Percentiles rank a stretch among this genome's conserved stretches.
Conservation (phyloP, 495 filamentous ascomycete genomes). For the Aspergillus campestris region DNA sequence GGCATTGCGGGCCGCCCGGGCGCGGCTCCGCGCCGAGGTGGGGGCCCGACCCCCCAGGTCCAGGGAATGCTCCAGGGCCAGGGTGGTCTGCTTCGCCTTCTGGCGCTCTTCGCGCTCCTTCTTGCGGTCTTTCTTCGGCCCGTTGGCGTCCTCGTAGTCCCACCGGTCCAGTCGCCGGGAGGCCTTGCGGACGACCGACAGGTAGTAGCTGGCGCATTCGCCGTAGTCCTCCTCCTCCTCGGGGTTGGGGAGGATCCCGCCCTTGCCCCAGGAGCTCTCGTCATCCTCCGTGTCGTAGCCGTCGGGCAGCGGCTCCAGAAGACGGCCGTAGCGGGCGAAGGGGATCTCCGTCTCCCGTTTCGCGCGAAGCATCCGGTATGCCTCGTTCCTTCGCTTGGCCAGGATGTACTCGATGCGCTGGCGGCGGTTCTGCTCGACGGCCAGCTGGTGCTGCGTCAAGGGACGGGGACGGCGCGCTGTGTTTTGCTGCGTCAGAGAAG, state of each 20-base stretch:
- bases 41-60: conserved; percentile 7
- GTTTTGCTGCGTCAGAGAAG: conserved; percentile 21
- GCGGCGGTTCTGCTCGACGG: conserved; percentile 80
- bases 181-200: conserved; percentile 62
- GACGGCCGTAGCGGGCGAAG: conserved; percentile 56
- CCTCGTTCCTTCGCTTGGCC: conserved; percentile 56
- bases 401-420: conserved; percentile 84
- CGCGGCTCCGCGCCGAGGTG: conserved; percentile 13
- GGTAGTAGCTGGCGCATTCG: conserved; percentile 64
- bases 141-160: conserved; percentile 49
- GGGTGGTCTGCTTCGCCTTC: conserved; percentile 15
- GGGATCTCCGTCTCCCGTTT: conserved; percentile 52
- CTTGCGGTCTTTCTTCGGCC: conserved; percentile 35
- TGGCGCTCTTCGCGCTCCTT: conserved; percentile 37
- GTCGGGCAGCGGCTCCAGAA: conserved; percentile 57
- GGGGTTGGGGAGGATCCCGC: conserved; percentile 60
- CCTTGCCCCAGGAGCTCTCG: conserved; percentile 47
- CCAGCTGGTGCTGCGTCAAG: conserved; percentile 86
- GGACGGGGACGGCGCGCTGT: conserved; percentile 61
- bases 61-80: conserved; percentile 8
- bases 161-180: conserved; percentile 65
- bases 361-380: conserved; percentile 51
- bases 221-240: conserved; percentile 67
- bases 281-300: conserved; percentile 80
- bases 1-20: conserved; percentile 19